These are phyloP conservation scores for Primulina eburnea DNA, from an alignment of 257 asterid species.

Conservation along the genomic window DNA sequence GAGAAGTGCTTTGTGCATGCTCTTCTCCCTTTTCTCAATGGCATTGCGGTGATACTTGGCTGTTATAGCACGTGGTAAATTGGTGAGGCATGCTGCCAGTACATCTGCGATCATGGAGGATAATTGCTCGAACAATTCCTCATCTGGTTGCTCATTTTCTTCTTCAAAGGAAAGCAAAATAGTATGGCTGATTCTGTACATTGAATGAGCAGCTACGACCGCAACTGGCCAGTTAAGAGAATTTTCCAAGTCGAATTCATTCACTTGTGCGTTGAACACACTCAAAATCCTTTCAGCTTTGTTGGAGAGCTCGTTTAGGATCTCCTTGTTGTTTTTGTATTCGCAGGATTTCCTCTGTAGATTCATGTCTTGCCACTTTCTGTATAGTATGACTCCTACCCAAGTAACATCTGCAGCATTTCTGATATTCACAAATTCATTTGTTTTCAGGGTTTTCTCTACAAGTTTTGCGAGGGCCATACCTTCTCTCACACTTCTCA, in stretches of 20 bases:
- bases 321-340: neutral
- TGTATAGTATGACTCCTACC: conserved; percentile 29
- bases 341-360: neutral
- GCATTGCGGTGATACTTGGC: conserved; percentile 22
- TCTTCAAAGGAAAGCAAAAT: conserved; percentile 11
- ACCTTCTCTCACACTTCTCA: conserved; percentile 33
- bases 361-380: conserved; percentile 32
- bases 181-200: conserved; percentile 34
- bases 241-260: conserved; percentile 6
- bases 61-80: conserved; percentile 24
- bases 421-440: conserved; percentile 18
- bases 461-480: conserved; percentile 23
- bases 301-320: conserved; percentile 6
- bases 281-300: neutral
- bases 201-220: conserved; percentile 34
- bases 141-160: conserved; percentile 5
- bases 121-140: conserved; percentile 26
- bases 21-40: conserved; percentile 33
- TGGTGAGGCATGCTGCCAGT: conserved; percentile 40
- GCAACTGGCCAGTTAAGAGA: conserved; percentile 26
- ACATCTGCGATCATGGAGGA: conserved; percentile 34
- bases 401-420: conserved; percentile 34
- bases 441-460: conserved; percentile 25
- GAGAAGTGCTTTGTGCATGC: conserved; percentile 27
- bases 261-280: conserved; percentile 9